Percentiles rank a stretch among this genome's conserved stretches.
phyloP scores from a whole-genome alignment of 2,329 filamentous ascomycete species.

The Aspergillus luchuensis region DNA sequence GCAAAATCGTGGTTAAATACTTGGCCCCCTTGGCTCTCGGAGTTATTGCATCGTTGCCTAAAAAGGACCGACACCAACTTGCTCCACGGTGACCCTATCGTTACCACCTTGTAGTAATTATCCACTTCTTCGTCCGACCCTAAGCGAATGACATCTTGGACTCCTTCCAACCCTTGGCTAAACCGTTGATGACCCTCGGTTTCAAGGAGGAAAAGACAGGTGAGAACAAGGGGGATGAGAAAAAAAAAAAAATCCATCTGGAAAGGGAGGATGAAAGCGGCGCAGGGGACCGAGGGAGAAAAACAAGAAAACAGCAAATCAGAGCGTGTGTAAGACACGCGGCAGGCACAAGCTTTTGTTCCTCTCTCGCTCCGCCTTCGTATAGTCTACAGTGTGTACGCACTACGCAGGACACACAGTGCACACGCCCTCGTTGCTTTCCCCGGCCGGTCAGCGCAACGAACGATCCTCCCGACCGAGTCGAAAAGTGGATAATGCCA shows the following conservation, averaged over 20 bases:
- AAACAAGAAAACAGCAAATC: background rate
- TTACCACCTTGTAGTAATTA: background rate
- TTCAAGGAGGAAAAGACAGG: background rate
- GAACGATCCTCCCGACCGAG: conserved; percentile 16
- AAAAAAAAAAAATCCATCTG: background rate
- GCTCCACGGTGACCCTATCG: background rate
- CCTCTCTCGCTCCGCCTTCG: conserved; percentile 5
- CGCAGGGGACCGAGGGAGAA: conserved; percentile 3
- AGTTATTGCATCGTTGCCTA: conserved; percentile 6
- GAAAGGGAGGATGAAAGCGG: background rate
- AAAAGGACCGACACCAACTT: background rate
- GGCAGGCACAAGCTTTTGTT: conserved; percentile 16
- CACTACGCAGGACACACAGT: background rate
- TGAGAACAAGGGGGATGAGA: background rate
- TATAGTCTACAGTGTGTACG: conserved; percentile 3
- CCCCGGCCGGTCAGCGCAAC: conserved; percentile 13
- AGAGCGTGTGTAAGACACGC: conserved; percentile 4
- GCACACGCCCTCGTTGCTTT: conserved; percentile 12
- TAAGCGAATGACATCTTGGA: conserved; percentile 1
- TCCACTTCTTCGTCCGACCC: background rate
- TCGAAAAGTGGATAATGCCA: conserved; percentile 13
- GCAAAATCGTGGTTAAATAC: conserved; percentile 10
- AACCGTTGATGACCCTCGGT: background rate
- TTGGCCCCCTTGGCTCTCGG: conserved; percentile 10
- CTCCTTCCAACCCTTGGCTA: background rate